Conservation (phyloP, 306 rosid genomes). For the Ochetophila trinervis region DNA sequence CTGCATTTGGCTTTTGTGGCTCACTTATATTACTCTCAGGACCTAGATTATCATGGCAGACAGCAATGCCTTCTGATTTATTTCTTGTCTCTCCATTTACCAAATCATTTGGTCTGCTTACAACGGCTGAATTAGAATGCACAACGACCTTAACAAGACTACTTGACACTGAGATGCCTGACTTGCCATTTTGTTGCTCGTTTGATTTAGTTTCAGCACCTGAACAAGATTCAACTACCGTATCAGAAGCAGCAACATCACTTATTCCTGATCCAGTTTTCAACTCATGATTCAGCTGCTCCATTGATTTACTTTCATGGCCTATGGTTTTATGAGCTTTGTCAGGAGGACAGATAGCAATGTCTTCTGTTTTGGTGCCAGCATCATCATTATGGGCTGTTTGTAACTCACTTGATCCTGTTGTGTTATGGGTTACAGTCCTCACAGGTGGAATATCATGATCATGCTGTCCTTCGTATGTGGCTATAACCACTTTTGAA, state of each 20-base stretch:
- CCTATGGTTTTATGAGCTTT: neutral
- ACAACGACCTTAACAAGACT: conserved; percentile 19
- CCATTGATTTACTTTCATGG: conserved; percentile 9
- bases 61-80: conserved; percentile 30
- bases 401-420: conserved; percentile 29
- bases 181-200: conserved; percentile 21
- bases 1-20: conserved; percentile 40
- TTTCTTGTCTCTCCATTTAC: conserved; percentile 27
- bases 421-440: conserved; percentile 42
- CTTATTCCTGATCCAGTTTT: conserved; percentile 8
- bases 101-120: conserved; percentile 26
- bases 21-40: conserved; percentile 26
- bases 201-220: conserved; percentile 18
- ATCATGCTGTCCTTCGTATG: conserved; percentile 82
- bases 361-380: conserved; percentile 32
- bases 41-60: conserved; percentile 18
- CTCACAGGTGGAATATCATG: conserved; percentile 59
- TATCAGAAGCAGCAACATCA: conserved; percentile 9
- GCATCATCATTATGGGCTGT: conserved; percentile 24
- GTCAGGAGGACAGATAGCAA: conserved; percentile 6
- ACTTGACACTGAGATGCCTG: conserved; percentile 13
- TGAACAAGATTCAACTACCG: conserved; percentile 11
- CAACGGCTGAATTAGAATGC: conserved; percentile 24
- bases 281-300: conserved; percentile 10
- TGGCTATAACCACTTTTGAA: conserved; percentile 59